Percentiles rank a stretch among this genome's conserved stretches.
Evolutionary conservation across 441 rosid species (phyloP).

Genomic region (Gossypium schwendimanii): DNA sequence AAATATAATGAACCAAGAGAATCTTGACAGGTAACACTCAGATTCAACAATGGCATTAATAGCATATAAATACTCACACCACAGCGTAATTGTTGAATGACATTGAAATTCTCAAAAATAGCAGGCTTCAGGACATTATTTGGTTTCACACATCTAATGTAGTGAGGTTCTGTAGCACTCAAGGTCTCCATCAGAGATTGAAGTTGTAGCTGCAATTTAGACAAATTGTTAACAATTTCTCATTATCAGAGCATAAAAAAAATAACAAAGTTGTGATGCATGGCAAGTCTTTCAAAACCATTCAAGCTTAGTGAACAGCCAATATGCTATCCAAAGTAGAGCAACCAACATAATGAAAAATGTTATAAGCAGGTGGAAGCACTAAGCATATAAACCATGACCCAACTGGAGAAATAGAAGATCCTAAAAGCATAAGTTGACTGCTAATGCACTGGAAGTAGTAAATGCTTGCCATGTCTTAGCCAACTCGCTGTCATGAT

Average conservation of each 20-base stretch:
- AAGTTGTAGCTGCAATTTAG: constrained; percentile 81
- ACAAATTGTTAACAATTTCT: neutral
- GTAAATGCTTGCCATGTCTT: neutral
- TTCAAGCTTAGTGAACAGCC: neutral
- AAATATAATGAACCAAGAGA: neutral
- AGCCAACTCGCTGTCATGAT: neutral
- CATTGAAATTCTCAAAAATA: constrained; percentile 85
- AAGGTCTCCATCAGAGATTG: constrained; percentile 99
- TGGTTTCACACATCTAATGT: constrained; percentile 99
- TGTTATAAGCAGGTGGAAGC: constrained; percentile 2
- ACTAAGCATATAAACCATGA: neutral
- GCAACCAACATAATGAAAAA: neutral
- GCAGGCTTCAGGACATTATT: constrained; percentile 94
- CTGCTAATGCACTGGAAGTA: neutral
- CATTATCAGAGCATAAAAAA: neutral
- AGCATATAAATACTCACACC: constrained; percentile 72
- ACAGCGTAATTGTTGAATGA: constrained; percentile 96
- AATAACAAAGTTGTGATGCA: constrained; percentile 1
- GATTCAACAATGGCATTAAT: constrained; percentile 1
- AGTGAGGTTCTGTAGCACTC: constrained; percentile 95
- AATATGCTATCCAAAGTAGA: neutral
- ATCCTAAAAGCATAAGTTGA: neutral
- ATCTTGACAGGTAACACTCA: neutral
- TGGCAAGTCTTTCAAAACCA: constrained; percentile 2
- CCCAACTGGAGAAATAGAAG: neutral